Evolutionary conservation across 192 early-diverging fungal genomes (phyloP).

Genomic region (Backusella tuberculispora): DNA sequence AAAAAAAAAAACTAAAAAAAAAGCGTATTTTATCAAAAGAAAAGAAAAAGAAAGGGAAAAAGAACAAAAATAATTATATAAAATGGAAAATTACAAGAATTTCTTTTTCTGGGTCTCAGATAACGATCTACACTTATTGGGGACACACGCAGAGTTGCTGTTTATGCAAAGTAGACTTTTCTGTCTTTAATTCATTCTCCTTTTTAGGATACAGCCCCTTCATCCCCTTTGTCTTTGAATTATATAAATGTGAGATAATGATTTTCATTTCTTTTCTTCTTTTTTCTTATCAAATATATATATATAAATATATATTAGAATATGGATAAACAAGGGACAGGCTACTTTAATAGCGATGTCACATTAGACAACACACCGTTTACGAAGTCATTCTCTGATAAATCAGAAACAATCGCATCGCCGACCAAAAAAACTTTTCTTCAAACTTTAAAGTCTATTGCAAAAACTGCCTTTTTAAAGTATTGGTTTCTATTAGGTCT

Average conservation of each 20-base stretch:
- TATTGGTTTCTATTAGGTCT: constrained; percentile 68
- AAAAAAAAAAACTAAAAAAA: not conserved
- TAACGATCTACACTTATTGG: constrained; percentile 14
- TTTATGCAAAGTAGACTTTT: constrained; percentile 20
- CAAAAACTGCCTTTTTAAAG: constrained; percentile 20
- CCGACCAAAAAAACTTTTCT: not conserved
- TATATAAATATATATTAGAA: constrained; percentile 3
- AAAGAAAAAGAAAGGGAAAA: constrained; percentile 12
- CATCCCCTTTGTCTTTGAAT: not conserved
- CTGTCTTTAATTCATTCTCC: constrained; percentile 16
- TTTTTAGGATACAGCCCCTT: not conserved
- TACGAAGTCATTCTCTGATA: constrained; percentile 21
- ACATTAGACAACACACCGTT: not conserved
- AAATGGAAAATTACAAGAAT: not conserved
- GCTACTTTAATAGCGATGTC: constrained; percentile 20
- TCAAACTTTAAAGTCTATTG: constrained; percentile 6
- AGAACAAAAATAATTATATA: not conserved
- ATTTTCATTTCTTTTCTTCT: not conserved
- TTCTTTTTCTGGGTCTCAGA: constrained; percentile 25
- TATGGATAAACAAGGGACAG: constrained; percentile 18
- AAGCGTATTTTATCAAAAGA: constrained; percentile 2
- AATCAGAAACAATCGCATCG: constrained; percentile 1
- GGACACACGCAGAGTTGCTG: not conserved
- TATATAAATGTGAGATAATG: constrained; percentile 13
- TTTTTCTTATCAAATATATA: constrained; percentile 16